These are phyloP conservation scores for Xylaria arbuscula DNA, from an alignment of 2,329 filamentous ascomycete genomes.

Conservation along the genomic window DNA sequence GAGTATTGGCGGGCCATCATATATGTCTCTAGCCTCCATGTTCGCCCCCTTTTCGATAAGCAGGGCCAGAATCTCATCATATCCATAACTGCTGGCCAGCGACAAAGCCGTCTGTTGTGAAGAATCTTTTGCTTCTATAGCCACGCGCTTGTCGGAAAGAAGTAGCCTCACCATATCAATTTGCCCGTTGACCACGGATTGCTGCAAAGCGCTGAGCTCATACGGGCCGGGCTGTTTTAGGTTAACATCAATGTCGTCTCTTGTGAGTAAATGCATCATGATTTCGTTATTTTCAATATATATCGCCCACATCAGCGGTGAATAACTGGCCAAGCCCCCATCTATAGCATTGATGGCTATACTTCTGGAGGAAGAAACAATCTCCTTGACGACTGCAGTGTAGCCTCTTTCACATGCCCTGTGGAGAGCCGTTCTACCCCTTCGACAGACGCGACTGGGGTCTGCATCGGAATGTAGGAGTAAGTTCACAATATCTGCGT, in stretches of 20 bases:
- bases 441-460: neutral
- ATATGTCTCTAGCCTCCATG: neutral
- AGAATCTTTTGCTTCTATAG: neutral
- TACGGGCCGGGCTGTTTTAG: neutral
- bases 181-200: neutral
- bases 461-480: neutral
- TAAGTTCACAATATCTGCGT: neutral
- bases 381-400: neutral
- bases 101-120: neutral
- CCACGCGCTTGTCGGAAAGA: neutral
- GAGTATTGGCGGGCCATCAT: neutral
- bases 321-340: neutral
- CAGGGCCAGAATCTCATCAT: neutral
- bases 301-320: neutral
- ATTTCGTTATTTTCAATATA: neutral
- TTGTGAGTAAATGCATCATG: neutral
- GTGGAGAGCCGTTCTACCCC: neutral
- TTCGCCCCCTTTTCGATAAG: constrained; percentile 1
- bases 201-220: neutral
- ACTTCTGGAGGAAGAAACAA: neutral
- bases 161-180: neutral
- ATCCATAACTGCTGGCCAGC: neutral
- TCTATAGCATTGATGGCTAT: neutral
- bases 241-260: neutral
- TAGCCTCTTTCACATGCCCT: neutral